phyloP scores from a whole-genome alignment of 1,139 yeast genomes.

The Starmera stellimalicola region DNA sequence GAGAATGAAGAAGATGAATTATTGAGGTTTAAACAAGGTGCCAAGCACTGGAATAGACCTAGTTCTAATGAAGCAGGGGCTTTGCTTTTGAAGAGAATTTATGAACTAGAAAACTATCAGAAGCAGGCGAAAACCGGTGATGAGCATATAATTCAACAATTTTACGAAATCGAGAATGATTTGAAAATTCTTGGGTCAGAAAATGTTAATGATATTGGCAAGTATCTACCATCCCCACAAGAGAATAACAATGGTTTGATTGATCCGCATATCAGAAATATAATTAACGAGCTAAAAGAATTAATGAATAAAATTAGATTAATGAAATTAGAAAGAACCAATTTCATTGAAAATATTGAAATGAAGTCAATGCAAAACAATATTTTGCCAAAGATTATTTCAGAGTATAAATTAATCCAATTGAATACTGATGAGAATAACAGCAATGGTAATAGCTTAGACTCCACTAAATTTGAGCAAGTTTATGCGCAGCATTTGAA shows the following conservation, averaged over 20 bases:
- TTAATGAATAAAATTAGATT: slow-evolving; percentile 23
- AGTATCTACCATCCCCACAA: slow-evolving; percentile 36
- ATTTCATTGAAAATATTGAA: slow-evolving; percentile 33
- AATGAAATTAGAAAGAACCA: slow-evolving; percentile 25
- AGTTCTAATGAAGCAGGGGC: slow-evolving; percentile 31
- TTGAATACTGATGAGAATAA: slow-evolving; percentile 21
- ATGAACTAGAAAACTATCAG: slow-evolving; percentile 39
- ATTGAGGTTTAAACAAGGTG: slow-evolving; percentile 39
- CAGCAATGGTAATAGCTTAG: slow-evolving; percentile 13
- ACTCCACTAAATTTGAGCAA: slow-evolving; percentile 21
- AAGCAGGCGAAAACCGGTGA: slow-evolving; percentile 59
- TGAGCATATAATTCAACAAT: slow-evolving; percentile 34
- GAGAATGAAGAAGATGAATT: slow-evolving; percentile 51
- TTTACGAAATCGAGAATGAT: slow-evolving; percentile 31
- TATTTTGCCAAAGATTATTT: slow-evolving; percentile 42
- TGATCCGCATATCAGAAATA: slow-evolving; percentile 29
- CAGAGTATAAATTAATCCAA: slow-evolving; percentile 30
- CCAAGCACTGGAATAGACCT: slow-evolving; percentile 39
- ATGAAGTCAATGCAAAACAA: slow-evolving; percentile 37
- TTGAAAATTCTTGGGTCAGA: slow-evolving; percentile 38
- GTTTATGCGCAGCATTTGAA: slow-evolving; percentile 31
- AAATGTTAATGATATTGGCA: slow-evolving; percentile 28
- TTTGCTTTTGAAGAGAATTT: slow-evolving; percentile 30
- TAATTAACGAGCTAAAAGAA: slow-evolving; percentile 35
- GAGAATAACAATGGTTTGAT: slow-evolving; percentile 32